Evolutionary conservation across 1,284 basidiomycete genomes (phyloP), one percentile per base, ranked within the genome.

Genomic region (Melampsora larici-populina): DNA sequence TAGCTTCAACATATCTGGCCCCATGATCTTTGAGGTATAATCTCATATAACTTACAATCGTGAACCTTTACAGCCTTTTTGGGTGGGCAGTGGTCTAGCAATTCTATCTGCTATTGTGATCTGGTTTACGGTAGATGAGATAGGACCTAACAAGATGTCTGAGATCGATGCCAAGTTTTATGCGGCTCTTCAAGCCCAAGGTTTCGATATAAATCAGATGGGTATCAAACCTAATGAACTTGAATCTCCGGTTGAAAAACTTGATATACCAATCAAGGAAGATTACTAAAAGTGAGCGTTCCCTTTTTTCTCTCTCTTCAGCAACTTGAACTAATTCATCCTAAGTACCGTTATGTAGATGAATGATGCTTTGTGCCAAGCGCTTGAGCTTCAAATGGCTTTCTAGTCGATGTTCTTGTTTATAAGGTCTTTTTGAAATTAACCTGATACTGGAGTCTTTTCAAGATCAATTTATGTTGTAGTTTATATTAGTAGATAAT

Each of bases 181-280:
- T 79, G 87, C 87, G 80, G 93, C 93, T 82, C 87, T 94, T 73
- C 89, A 89, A 81, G 86, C 84, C 13, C 83, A 93, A 82, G 92
- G 92, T 6, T 94, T 88, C 82, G 92, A 94, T 82, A 90, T 89
- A 55, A 86, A 87, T 11, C 85, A 84, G 68, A 90, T 92, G 89
- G 91, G 91, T 69, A 82, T 87, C 5, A 79, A 68, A 66, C 64
- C 79, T 24, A 29, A n/a, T 21, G 21, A 79, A 77, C 1, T 15
- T 24, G 43, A 67, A 15, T 15, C 36, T 5, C 33, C 64, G 17
- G 13, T 21, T 18, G 46, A 21, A 40, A 62, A 29, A 9, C 51
- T 2, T 21, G 60, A 24, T n/a, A 17, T 36, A 29, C 6, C 3
- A 15, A 29, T 40, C 13, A 26, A 17, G n/a, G 31, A 21, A 6